Base-by-base conservation (phyloP, 495 filamentous ascomycete genomes). In the Pyronema domesticum region DNA sequence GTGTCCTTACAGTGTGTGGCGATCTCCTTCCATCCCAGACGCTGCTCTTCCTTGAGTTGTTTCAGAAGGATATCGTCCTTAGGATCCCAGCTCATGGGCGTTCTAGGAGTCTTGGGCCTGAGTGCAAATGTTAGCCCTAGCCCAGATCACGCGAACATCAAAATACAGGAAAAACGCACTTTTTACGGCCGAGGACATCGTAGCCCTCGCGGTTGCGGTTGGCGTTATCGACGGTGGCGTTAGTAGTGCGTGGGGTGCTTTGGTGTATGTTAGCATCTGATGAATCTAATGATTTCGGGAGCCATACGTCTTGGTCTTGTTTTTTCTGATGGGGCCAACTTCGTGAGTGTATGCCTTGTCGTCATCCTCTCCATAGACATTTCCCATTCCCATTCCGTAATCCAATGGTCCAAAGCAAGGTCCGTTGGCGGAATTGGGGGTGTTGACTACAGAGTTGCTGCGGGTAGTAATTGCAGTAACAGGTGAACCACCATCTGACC, bases 21-120 rank as follows among this genome's bases (percentile, higher is more conserved):
- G 14, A 66, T 66, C 57, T 66, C 63, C 43, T 66, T 66, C 63
- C 63, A 66, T 11, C 63, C 63, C 53, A 66, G 63, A 46, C 63
- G 59, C 42, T 66, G 63, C 18, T 65, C 63, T 48, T 66, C 63
- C 46, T 66, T 66, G 42, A 66, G 56, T 57, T 65, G 59, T 50
- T 65, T 66, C 43, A 66, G 60, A 37, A 65, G 42, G 17, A 60
- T 58, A 51, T 66, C 63, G 15, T 66, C 63, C 49, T 66, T 57
- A 35, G 63, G 63, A 47, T 66, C 63, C 63, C 63, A 66, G n/a
- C 59, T 63, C 63, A 66, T 65, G 13, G 63, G 63, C 33, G 63
- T 66, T 8, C 63, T 60, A 18, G 63, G 63, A 37, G 63, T 66
- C 55, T 66, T 66, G 5, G 63, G 63, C 45, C 63, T 65, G 14